Evolutionary conservation across 2,329 filamentous ascomycete genomes (phyloP), one percentile per base, ranked within the genome.

Genomic region (Aspergillus transmontanensis): DNA sequence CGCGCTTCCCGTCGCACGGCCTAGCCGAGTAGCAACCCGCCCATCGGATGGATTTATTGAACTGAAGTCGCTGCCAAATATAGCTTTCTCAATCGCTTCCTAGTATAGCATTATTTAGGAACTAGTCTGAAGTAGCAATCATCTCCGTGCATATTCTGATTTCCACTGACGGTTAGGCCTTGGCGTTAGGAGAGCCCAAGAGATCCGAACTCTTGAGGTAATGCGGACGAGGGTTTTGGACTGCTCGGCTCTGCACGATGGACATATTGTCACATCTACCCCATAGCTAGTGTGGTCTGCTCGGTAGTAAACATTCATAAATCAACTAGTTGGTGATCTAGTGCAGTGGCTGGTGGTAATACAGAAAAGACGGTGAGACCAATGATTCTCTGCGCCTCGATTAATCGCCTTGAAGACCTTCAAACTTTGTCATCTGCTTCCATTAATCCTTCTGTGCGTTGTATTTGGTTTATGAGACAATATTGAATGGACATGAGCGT

Each of bases 1-100:
- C 74, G 74, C 74, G 66, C 55, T 56, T 67, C 53, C 69, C 63
- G 62, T 74, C 72, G 71, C 71, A 70, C 62, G 43, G 45, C 36
- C 45, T 56, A 60, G 61, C 59, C 58, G 55, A 54, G 41, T 58
- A 64, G 39, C 58, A 43, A 58, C 32, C 46, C 59, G 51, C 34
- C 55, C 60, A 59, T 54, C 32, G n/a, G 19, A 30, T n/a, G 43
- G 9, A 34, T 28, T 63, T n/a, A 60, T 65, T 51, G 45, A 55
- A 21, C n/a, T 50, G 41, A 19, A 28, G 26, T 57, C 57, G 64
- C 10, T 68, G 28, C 68, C 68, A 69, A 69, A 69, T 64, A 68
- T 68, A 68, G 58, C 48, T 39, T 32, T 36, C 6, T 39, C 30
- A 21, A 50, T 34, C 32, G 28, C 50, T 39, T 43, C 30, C 36